Evolutionary conservation across 2,329 filamentous ascomycete species (phyloP).

Genomic region (Acrodontium crateriforme): DNA sequence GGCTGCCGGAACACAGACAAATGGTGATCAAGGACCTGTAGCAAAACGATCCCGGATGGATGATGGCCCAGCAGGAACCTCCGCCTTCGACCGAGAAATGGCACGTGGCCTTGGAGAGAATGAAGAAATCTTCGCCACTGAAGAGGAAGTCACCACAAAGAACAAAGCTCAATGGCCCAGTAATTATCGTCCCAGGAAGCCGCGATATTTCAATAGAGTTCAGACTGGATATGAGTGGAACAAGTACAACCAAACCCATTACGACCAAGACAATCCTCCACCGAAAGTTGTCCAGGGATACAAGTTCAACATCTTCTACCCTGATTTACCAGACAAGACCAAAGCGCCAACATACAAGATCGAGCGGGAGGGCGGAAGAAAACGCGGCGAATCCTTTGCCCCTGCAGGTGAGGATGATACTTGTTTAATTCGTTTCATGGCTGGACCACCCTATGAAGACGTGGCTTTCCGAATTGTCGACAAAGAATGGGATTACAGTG

Average conservation of each 20-base stretch:
- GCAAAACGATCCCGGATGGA: slow-evolving; percentile 6
- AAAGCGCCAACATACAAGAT: slow-evolving; percentile 95
- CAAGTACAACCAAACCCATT: slow-evolving; percentile 99
- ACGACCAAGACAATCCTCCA: slow-evolving; percentile 94
- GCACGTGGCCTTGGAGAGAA: slow-evolving; percentile 84
- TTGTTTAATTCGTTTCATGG: slow-evolving; percentile 89
- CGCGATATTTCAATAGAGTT: slow-evolving; percentile 92
- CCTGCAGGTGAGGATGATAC: slow-evolving; percentile 93
- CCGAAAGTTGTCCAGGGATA: slow-evolving; percentile 98
- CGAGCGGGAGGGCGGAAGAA: slow-evolving; percentile 79
- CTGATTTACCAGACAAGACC: slow-evolving; percentile 85
- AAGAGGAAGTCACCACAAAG: slow-evolving; percentile 59
- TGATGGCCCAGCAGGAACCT: neutral
- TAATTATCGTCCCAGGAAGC: slow-evolving; percentile 81
- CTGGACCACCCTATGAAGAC: slow-evolving; percentile 90
- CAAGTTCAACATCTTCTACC: slow-evolving; percentile 99
- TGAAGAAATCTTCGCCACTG: slow-evolving; percentile 86
- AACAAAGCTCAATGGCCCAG: slow-evolving; percentile 64
- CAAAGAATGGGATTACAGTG: slow-evolving; percentile 97
- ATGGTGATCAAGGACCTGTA: slow-evolving; percentile 9
- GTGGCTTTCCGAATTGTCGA: slow-evolving; percentile 96
- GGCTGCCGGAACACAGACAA: neutral
- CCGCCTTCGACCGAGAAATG: slow-evolving; percentile 59
- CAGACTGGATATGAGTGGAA: slow-evolving; percentile 99
- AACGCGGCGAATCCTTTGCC: slow-evolving; percentile 81